A percentile compares a stretch with the other conserved stretches of the same genome.
Evolutionary conservation across 305 asterid species (phyloP).

Genomic region (Solanum chacoense): DNA sequence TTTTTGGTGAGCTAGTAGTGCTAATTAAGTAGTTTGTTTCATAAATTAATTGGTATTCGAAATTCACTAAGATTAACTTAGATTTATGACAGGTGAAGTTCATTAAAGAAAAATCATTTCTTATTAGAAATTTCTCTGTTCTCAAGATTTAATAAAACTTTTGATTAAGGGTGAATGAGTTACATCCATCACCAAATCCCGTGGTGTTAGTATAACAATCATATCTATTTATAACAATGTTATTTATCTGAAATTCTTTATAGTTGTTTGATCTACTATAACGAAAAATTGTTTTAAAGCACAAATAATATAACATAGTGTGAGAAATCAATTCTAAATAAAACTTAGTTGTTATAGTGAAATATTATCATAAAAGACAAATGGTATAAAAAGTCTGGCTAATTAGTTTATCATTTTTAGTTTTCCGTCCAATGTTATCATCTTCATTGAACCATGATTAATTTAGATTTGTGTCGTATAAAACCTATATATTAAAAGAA

Average conservation of each 20-base stretch:
- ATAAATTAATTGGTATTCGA: background rate
- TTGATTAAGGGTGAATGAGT: background rate
- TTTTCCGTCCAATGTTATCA: background rate
- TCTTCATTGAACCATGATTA: background rate
- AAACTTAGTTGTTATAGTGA: background rate
- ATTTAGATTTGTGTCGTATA: too few relatives aligned
- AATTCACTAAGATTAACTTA: background rate
- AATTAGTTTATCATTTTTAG: background rate
- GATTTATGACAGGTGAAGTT: too few relatives aligned
- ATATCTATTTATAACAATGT: background rate
- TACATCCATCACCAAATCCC: background rate
- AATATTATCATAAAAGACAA: background rate
- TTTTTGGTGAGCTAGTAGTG: background rate
- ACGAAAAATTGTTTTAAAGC: background rate
- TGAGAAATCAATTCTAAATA: background rate
- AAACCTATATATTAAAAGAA: too few relatives aligned
- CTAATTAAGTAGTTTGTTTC: background rate
- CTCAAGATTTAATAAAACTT: background rate
- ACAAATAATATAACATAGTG: background rate
- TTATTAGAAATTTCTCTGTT: background rate
- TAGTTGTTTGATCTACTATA: background rate
- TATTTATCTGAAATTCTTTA: background rate
- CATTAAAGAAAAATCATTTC: background rate
- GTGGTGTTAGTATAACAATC: background rate
- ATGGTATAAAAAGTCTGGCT: rapidly evolving